A percentile compares a stretch with the other conserved stretches of the same genome.
Evolutionary conservation across 2,329 filamentous ascomycete genomes (phyloP).

Genomic region (Pleoardoris graminearum): DNA sequence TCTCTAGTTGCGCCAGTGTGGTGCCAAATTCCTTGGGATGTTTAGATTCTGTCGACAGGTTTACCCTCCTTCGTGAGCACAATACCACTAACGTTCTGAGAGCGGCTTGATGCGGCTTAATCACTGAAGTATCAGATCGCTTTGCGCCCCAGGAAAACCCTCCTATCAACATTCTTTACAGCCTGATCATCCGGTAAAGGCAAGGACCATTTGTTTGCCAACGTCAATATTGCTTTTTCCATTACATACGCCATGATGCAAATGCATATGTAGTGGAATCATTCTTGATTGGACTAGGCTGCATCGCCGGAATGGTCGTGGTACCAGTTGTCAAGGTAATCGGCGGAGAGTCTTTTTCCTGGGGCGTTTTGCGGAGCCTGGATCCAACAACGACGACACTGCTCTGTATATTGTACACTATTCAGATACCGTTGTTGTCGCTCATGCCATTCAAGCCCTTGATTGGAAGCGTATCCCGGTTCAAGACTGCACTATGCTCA

Average conservation of each 20-base stretch:
- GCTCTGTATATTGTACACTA: neutral
- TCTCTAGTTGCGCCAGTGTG: neutral
- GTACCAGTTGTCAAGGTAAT: neutral
- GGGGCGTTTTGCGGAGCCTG: neutral
- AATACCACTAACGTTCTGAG: too few species aligned
- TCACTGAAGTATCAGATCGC: too few species aligned
- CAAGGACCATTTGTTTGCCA: too few species aligned
- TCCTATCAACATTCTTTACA: too few species aligned
- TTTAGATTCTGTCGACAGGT: neutral
- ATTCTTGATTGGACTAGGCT: slow-evolving; percentile 1
- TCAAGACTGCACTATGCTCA: too few species aligned
- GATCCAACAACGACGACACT: neutral
- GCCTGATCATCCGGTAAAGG: too few species aligned
- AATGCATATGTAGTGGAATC: neutral
- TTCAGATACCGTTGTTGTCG: neutral
- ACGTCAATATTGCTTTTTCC: neutral
- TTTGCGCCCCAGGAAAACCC: too few species aligned
- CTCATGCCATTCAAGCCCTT: too few species aligned
- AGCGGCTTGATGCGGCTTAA: too few species aligned
- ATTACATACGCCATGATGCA: neutral
- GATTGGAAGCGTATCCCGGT: too few species aligned
- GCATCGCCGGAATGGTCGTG: slow-evolving; percentile 1
- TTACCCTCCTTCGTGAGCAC: neutral
- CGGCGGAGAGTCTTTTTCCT: neutral
- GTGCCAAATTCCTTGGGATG: neutral